Evolutionary conservation across 1,284 basidiomycete species (phyloP).

Genomic region (Sphagnurus paluster): DNA sequence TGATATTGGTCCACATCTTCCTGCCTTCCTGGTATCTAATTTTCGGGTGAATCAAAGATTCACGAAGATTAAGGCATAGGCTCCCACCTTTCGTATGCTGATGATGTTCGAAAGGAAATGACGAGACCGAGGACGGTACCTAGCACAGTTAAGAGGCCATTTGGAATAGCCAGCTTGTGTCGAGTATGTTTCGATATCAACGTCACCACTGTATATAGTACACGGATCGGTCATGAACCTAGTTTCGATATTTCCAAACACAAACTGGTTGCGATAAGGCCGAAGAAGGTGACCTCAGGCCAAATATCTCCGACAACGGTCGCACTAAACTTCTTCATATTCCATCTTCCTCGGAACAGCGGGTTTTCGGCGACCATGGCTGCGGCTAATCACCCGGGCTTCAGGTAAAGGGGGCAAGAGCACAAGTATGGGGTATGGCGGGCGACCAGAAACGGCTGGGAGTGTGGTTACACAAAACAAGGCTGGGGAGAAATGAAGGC

Average conservation of each 20-base stretch:
- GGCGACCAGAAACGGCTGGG: too few species aligned
- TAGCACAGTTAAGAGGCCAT: slow-evolving; percentile 55
- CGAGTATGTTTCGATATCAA: slow-evolving; percentile 48
- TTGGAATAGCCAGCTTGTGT: slow-evolving; percentile 43
- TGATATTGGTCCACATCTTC: slow-evolving; percentile 63
- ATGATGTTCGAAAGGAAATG: slow-evolving; percentile 67
- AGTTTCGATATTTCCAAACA: background rate
- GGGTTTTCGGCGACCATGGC: slow-evolving; percentile 46
- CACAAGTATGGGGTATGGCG: slow-evolving; percentile 2
- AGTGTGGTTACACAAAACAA: too few species aligned
- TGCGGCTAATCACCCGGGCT: background rate
- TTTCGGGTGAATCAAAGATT: background rate
- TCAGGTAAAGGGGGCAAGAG: background rate
- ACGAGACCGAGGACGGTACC: slow-evolving; percentile 73
- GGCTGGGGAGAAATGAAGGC: too few species aligned
- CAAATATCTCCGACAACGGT: slow-evolving; percentile 68
- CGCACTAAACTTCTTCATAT: slow-evolving; percentile 54
- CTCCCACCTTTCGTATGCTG: slow-evolving; percentile 66
- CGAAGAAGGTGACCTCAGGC: slow-evolving; percentile 60
- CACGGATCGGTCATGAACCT: slow-evolving; percentile 4
- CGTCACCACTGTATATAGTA: slow-evolving; percentile 50
- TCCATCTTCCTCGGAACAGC: slow-evolving; percentile 44
- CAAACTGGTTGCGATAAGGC: slow-evolving; percentile 53
- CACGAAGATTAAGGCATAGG: background rate
- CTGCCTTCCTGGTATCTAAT: slow-evolving; percentile 59